These are phyloP conservation scores for Corylus heterophylla DNA, from an alignment of 306 rosid species.

Conservation along the genomic window DNA sequence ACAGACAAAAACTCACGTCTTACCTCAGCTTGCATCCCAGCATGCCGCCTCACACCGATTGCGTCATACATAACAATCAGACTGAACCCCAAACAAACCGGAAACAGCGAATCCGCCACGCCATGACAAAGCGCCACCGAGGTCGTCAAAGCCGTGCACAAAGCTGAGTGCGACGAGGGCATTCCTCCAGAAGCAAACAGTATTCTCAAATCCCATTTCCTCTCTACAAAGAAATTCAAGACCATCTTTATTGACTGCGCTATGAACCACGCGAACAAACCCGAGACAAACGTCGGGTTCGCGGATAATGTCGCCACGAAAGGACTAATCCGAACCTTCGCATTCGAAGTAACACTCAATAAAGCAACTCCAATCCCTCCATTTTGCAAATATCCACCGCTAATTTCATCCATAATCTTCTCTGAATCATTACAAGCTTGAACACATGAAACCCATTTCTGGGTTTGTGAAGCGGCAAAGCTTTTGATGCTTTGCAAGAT, in stretches of 20 bases:
- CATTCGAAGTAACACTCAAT: conserved; percentile 61
- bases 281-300: conserved; percentile 86
- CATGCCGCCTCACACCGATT: conserved; percentile 84
- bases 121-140: conserved; percentile 75
- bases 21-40: conserved; percentile 95
- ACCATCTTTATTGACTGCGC: conserved; percentile 66
- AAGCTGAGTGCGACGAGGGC: conserved; percentile 93
- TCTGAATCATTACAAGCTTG: conserved; percentile 13
- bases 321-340: conserved; percentile 69
- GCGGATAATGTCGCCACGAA: conserved; percentile 71
- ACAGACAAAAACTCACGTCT: not conserved
- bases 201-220: conserved; percentile 63
- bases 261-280: conserved; percentile 57
- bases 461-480: conserved; percentile 32
- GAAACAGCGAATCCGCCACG: conserved; percentile 66
- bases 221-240: conserved; percentile 67
- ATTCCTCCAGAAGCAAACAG: conserved; percentile 75
- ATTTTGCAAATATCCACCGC: conserved; percentile 45
- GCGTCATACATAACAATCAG: conserved; percentile 93
- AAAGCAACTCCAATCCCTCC: conserved; percentile 68
- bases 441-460: conserved; percentile 24
- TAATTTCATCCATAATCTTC: conserved; percentile 8
- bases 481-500: conserved; percentile 33
- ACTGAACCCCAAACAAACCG: conserved; percentile 82
- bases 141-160: conserved; percentile 82